Conservation (phyloP, 768 basidiomycete species). For the Xanthoconium purpureum region DNA sequence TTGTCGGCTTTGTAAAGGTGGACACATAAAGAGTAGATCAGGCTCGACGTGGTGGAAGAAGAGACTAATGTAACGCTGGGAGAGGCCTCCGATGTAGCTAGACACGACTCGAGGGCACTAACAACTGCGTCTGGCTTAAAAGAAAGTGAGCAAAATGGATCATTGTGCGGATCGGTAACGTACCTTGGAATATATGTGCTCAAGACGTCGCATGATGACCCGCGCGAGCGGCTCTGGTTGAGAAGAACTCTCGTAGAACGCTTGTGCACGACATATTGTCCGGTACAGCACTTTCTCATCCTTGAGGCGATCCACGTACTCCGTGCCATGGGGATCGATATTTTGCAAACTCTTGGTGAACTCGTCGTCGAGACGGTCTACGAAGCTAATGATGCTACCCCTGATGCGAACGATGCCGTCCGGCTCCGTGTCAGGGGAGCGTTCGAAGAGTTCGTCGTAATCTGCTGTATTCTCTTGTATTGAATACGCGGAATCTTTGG, state of each 20-base stretch:
- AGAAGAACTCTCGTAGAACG: constrained; percentile 80
- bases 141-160: constrained; percentile 6
- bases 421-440: constrained; percentile 67
- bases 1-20: constrained; percentile 91
- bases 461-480: constrained; percentile 86
- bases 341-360: constrained; percentile 97
- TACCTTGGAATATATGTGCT: constrained; percentile 98
- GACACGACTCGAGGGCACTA: constrained; percentile 78
- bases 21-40: constrained; percentile 87
- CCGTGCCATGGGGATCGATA: constrained; percentile 98
- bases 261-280: constrained; percentile 90
- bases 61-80: constrained; percentile 59
- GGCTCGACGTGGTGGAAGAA: constrained; percentile 58
- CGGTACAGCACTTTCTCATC: constrained; percentile 94
- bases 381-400: constrained; percentile 93
- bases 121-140: constrained; percentile 88
- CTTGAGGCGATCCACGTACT: constrained; percentile 95
- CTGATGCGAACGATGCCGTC: constrained; percentile 81
- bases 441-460: constrained; percentile 87
- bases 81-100: constrained; percentile 53
- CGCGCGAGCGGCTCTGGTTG: constrained; percentile 79
- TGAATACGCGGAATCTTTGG: constrained; percentile 67
- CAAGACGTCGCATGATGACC: constrained; percentile 91
- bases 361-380: constrained; percentile 96
- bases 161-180: neutral